These are phyloP conservation scores for Leucocoprinus leucothites DNA, from an alignment of 768 basidiomycete species.

Conservation along the genomic window DNA sequence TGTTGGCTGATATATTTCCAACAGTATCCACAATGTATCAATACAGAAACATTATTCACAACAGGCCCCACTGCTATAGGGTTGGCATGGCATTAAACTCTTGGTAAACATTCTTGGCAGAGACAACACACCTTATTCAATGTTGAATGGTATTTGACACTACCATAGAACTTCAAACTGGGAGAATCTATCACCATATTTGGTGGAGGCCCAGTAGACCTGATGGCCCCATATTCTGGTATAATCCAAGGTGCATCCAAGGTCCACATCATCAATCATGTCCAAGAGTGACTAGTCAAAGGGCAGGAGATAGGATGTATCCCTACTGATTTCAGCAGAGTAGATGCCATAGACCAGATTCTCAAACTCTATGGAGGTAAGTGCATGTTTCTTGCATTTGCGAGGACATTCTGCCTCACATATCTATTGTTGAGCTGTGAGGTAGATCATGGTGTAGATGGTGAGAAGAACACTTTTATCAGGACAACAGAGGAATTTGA, in stretches of 20 bases:
- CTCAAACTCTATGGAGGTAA: conserved; percentile 40
- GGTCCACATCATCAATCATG: conserved; percentile 54
- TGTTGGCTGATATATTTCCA: conserved; percentile 55
- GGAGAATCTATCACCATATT: conserved; percentile 55
- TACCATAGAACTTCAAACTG: conserved; percentile 36
- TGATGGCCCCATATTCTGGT: conserved; percentile 59
- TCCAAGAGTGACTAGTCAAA: conserved; percentile 49
- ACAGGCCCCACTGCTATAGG: conserved; percentile 23
- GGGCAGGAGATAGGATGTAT: conserved; percentile 50
- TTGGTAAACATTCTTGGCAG: conserved; percentile 35
- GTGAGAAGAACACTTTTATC: conserved; percentile 16
- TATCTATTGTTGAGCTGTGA: conserved; percentile 32
- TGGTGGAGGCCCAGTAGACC: conserved; percentile 52
- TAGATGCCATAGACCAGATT: conserved; percentile 48
- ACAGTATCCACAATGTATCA: conserved; percentile 28
- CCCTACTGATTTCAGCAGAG: conserved; percentile 44
- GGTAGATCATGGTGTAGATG: conserved; percentile 52
- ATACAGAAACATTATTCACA: background rate
- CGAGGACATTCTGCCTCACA: no score
- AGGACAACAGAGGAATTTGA: background rate
- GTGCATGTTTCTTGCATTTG: no score
- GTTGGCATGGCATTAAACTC: conserved; percentile 50
- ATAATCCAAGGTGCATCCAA: conserved; percentile 47
- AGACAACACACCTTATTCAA: no score
- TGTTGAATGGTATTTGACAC: no score